Percentiles rank a stretch among this genome's conserved stretches.
These are phyloP conservation scores for Metschnikowia continentalis DNA, from an alignment of 805 yeast species.

Conservation along the genomic window DNA sequence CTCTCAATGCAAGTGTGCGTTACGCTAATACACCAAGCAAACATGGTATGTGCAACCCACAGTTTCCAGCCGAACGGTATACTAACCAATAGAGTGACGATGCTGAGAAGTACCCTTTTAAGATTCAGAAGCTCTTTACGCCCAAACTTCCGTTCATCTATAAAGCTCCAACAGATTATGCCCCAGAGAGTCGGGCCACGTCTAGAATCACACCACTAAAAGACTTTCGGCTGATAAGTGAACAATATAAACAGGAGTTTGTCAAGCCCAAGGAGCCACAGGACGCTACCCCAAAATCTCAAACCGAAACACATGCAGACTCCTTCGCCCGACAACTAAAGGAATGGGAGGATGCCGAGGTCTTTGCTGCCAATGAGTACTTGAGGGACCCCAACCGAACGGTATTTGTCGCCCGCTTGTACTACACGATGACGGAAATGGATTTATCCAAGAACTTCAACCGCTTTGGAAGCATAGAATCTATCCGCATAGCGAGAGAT, in stretches of 20 bases:
- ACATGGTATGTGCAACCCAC: constrained; percentile 1
- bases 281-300: background rate
- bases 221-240: constrained; percentile 20
- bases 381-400: constrained; percentile 68
- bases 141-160: constrained; percentile 56
- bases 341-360: constrained; percentile 19
- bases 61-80: background rate
- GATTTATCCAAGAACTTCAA: constrained; percentile 62
- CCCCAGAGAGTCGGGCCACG: constrained; percentile 46
- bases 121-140: constrained; percentile 49
- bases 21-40: background rate
- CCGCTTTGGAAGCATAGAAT: constrained; percentile 68
- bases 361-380: constrained; percentile 14
- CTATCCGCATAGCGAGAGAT: constrained; percentile 36
- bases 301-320: constrained; percentile 7
- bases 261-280: background rate
- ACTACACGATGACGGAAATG: constrained; percentile 58
- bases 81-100: constrained; percentile 18
- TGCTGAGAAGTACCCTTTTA: constrained; percentile 32
- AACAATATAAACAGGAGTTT: constrained; percentile 27
- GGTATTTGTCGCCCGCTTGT: constrained; percentile 70
- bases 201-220: constrained; percentile 45
- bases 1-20: background rate
- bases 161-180: constrained; percentile 46
- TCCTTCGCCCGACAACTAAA: constrained; percentile 15